These are phyloP conservation scores for Solanum gracilifrons DNA, from an alignment of 257 asterid species.

Conservation along the genomic window DNA sequence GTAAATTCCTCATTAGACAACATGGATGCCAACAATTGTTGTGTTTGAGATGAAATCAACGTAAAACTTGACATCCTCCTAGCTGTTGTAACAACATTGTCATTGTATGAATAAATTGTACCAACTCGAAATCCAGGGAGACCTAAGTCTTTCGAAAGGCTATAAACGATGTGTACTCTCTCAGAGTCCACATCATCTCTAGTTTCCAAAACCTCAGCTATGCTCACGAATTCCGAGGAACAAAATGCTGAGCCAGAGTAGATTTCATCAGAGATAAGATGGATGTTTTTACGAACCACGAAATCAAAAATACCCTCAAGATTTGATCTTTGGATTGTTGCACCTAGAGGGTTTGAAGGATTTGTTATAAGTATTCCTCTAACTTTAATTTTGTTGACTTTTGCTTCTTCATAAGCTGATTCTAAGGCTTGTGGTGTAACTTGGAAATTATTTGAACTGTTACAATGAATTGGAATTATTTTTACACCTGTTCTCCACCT, in stretches of 20 bases:
- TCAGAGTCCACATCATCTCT: slow-evolving; percentile 13
- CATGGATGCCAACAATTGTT: slow-evolving; percentile 29
- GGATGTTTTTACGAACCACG: slow-evolving; percentile 20
- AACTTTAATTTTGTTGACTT: slow-evolving; percentile 18
- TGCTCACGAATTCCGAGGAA: slow-evolving; percentile 23
- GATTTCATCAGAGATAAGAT: slow-evolving; percentile 41
- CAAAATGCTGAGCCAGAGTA: slow-evolving; percentile 35
- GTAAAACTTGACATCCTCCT: slow-evolving; percentile 47
- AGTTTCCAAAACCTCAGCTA: slow-evolving; percentile 25
- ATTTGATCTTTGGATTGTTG: slow-evolving; percentile 20
- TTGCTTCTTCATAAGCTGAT: slow-evolving; percentile 25
- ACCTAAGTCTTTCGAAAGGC: slow-evolving; percentile 41
- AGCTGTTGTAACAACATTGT: slow-evolving; percentile 33
- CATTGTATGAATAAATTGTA: slow-evolving; percentile 34
- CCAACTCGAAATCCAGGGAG: slow-evolving; percentile 47
- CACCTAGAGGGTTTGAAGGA: slow-evolving; percentile 43
- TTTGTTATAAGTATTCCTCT: slow-evolving; percentile 37
- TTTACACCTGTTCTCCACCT: slow-evolving; percentile 49
- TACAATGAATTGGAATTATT: slow-evolving; percentile 31
- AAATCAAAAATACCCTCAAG: slow-evolving; percentile 25
- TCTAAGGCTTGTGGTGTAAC: slow-evolving; percentile 24
- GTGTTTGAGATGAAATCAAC: slow-evolving; percentile 39
- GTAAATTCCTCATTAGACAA: slow-evolving; percentile 19
- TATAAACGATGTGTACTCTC: slow-evolving; percentile 37
- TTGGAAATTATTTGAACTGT: slow-evolving; percentile 34